Conservation (phyloP, 257 asterid species). For the Jasminum sambac region DNA sequence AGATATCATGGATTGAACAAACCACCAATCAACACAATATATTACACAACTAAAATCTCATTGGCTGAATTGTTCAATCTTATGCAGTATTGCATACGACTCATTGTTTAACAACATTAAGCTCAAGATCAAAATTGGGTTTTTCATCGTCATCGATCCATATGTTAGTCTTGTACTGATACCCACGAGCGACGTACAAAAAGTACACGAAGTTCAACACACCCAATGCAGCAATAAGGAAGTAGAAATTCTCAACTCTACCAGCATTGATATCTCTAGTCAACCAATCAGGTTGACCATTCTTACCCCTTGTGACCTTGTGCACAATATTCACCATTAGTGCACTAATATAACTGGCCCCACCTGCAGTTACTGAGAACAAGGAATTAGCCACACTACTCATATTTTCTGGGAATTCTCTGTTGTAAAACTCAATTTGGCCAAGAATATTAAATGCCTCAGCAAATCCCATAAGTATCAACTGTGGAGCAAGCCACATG, state of each 20-base stretch:
- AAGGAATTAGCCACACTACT: slow-evolving; percentile 81
- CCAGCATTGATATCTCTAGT: slow-evolving; percentile 65
- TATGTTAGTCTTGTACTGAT: slow-evolving; percentile 56
- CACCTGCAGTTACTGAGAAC: slow-evolving; percentile 62
- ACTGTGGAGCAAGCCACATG: slow-evolving; percentile 83
- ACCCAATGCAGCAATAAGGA: slow-evolving; percentile 63
- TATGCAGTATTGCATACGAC: neutral
- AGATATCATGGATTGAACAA: neutral
- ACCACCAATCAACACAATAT: neutral
- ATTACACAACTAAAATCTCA: neutral
- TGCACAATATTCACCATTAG: slow-evolving; percentile 66
- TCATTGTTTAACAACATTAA: slow-evolving; percentile 32
- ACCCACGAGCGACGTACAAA: slow-evolving; percentile 49
- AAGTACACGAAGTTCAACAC: slow-evolving; percentile 61
- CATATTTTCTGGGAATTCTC: slow-evolving; percentile 85
- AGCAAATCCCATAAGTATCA: slow-evolving; percentile 82
- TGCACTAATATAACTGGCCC: slow-evolving; percentile 63
- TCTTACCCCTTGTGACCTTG: slow-evolving; percentile 39
- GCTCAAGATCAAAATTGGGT: slow-evolving; percentile 41
- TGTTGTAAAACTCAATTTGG: slow-evolving; percentile 79
- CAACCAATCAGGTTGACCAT: slow-evolving; percentile 75
- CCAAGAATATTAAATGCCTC: slow-evolving; percentile 85
- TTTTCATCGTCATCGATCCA: slow-evolving; percentile 34
- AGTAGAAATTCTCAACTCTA: slow-evolving; percentile 60
- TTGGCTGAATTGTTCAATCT: neutral